A percentile compares a stretch with the other conserved stretches of the same genome.
Conservation (phyloP, 2,329 filamentous ascomycete genomes). For the Fusarium sambucinum region DNA sequence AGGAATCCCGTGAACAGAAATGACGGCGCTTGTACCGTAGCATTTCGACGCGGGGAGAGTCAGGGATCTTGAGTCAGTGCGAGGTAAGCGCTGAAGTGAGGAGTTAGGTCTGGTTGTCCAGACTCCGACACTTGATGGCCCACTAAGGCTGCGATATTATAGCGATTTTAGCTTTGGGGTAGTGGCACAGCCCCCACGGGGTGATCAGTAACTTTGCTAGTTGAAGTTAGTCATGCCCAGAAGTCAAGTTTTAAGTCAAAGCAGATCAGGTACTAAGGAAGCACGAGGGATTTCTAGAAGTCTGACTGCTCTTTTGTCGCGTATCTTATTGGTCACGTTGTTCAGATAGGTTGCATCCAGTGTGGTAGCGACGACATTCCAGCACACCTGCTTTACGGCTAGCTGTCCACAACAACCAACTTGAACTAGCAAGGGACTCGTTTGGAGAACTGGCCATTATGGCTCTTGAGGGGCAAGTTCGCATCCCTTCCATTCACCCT, state of each 20-base stretch:
- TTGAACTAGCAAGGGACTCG: too few relatives aligned
- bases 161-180: not conserved
- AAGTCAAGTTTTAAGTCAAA: not conserved
- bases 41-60: conserved; percentile 11
- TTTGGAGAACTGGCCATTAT: not conserved
- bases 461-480: not conserved
- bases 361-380: not conserved
- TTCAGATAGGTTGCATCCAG: not conserved
- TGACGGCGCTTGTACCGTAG: not conserved
- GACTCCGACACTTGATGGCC: not conserved
- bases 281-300: conserved; percentile 16
- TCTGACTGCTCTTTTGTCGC: not conserved
- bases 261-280: conserved; percentile 11
- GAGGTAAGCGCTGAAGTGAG: conserved; percentile 2
- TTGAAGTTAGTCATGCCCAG: not conserved
- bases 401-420: accelerated
- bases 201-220: not conserved
- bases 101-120: not conserved
- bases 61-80: not conserved
- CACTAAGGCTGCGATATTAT: not conserved
- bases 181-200: conserved; percentile 1
- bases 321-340: not conserved
- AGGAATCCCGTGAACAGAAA: conserved; percentile 7
- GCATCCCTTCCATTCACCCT: not conserved
- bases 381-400: not conserved